Conservation (phyloP, 768 basidiomycete species). For the Hericium coralloides region DNA sequence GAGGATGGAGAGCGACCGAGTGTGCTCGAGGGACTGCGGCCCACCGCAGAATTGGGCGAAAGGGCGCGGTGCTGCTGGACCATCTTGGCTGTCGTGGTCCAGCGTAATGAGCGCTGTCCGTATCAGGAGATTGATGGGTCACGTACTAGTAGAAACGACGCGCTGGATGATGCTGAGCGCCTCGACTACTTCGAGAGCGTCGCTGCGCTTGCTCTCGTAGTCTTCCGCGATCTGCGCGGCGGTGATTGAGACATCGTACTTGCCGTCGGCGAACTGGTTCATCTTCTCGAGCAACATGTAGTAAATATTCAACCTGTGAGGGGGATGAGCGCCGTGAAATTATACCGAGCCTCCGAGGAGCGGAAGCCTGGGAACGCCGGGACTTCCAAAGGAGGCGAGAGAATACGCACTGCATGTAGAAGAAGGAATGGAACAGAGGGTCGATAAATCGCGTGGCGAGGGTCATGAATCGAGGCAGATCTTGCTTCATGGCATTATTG, state of each 20-base stretch:
- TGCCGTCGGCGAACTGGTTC: conserved; percentile 72
- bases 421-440: conserved; percentile 97
- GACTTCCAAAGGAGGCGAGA: not conserved
- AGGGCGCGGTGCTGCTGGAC: conserved; percentile 44
- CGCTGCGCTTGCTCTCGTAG: conserved; percentile 77
- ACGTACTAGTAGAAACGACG: conserved; percentile 70
- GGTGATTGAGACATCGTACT: conserved; percentile 59
- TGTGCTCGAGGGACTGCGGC: not conserved
- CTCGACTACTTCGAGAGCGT: conserved; percentile 74
- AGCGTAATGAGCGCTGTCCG: not conserved
- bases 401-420: conserved; percentile 93
- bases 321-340: not conserved
- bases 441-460: conserved; percentile 87
- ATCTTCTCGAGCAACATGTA: conserved; percentile 94
- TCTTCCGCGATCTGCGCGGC: conserved; percentile 64
- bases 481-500: conserved; percentile 83
- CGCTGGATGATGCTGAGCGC: conserved; percentile 76
- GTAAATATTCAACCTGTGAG: conserved; percentile 75
- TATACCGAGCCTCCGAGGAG: not conserved
- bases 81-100: conserved; percentile 42
- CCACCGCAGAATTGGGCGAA: not conserved
- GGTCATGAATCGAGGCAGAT: conserved; percentile 88
- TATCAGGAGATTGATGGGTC: conserved; percentile 21
- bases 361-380: not conserved
- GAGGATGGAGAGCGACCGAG: conserved; percentile 9